Conservation (phyloP, 495 filamentous ascomycete species). For the Astrocystis sublimbata region DNA sequence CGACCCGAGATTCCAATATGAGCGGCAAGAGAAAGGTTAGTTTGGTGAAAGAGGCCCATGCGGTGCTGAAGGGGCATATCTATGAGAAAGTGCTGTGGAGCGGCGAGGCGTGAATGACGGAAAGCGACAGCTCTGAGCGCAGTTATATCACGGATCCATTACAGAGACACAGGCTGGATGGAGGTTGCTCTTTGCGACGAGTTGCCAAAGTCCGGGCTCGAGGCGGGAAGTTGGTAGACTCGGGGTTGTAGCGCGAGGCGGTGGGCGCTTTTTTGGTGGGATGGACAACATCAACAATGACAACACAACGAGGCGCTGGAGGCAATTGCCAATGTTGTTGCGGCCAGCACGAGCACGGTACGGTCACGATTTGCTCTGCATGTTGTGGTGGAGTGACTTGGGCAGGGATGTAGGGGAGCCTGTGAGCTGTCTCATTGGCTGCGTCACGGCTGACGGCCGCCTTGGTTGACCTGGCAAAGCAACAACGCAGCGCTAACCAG, state of each 20-base stretch:
- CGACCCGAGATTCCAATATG: neutral
- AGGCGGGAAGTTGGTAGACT: slow-evolving; percentile 1
- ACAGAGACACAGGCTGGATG: slow-evolving; percentile 11
- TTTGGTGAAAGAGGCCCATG: slow-evolving; percentile 15
- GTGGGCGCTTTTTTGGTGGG: slow-evolving; percentile 28
- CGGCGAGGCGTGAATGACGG: slow-evolving; percentile 10
- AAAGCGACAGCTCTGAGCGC: slow-evolving; percentile 4
- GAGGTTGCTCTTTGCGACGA: slow-evolving; percentile 7
- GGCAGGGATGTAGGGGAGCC: slow-evolving; percentile 24
- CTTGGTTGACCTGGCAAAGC: slow-evolving; percentile 29
- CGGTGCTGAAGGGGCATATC: slow-evolving; percentile 26
- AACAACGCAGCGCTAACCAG: slow-evolving; percentile 29
- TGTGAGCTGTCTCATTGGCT: slow-evolving; percentile 22
- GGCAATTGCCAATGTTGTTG: slow-evolving; percentile 18
- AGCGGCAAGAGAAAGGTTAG: slow-evolving; percentile 19
- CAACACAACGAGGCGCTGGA: slow-evolving; percentile 13
- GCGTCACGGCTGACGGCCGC: slow-evolving; percentile 1
- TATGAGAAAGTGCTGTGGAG: slow-evolving; percentile 12
- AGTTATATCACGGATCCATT: slow-evolving; percentile 15
- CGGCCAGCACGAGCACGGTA: slow-evolving; percentile 19
- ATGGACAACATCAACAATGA: slow-evolving; percentile 19
- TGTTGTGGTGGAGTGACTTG: slow-evolving; percentile 38
- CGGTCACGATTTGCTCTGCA: slow-evolving; percentile 34
- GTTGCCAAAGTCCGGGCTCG: slow-evolving; percentile 5
- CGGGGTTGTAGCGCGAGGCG: slow-evolving; percentile 10